Evolutionary conservation across 345 rosid genomes (phyloP).

Genomic region (Pistacia atlantica): DNA sequence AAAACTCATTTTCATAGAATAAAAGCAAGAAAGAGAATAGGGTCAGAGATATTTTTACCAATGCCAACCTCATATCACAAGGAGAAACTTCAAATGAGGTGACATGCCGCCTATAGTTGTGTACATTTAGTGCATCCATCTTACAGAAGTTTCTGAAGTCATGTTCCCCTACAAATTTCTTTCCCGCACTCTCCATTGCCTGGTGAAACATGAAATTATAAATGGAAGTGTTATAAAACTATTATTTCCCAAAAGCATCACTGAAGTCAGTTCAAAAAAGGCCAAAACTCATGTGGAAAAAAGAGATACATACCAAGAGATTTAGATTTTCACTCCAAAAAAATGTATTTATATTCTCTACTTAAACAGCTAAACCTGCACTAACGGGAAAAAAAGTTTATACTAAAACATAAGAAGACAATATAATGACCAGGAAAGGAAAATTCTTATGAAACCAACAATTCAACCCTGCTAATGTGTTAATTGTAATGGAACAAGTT

Average conservation of each 20-base stretch:
- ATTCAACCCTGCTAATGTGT: neutral
- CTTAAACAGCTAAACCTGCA: constrained; percentile 85
- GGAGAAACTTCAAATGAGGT: constrained; percentile 65
- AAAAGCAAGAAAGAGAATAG: neutral
- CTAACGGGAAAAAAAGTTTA: constrained; percentile 15
- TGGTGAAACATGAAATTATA: constrained; percentile 27
- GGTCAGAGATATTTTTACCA: constrained; percentile 24
- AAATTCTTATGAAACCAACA: neutral
- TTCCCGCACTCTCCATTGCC: constrained; percentile 85
- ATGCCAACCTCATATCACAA: constrained; percentile 64
- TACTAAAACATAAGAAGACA: constrained; percentile 6
- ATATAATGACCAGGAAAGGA: neutral
- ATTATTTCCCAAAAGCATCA: constrained; percentile 15
- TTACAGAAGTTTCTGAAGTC: constrained; percentile 94
- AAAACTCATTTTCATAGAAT: neutral
- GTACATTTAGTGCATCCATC: constrained; percentile 95
- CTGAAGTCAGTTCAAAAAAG: neutral
- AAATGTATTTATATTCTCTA: constrained; percentile 81
- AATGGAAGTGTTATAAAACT: constrained; percentile 15
- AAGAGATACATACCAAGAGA: constrained; percentile 49
- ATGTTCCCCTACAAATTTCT: constrained; percentile 85
- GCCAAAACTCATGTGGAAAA: constrained; percentile 10
- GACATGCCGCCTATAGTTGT: constrained; percentile 63
- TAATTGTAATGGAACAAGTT: constrained; percentile 8
- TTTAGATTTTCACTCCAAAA: constrained; percentile 77